Evolutionary conservation across 306 rosid genomes (phyloP).

Genomic region (Argentina anserina): DNA sequence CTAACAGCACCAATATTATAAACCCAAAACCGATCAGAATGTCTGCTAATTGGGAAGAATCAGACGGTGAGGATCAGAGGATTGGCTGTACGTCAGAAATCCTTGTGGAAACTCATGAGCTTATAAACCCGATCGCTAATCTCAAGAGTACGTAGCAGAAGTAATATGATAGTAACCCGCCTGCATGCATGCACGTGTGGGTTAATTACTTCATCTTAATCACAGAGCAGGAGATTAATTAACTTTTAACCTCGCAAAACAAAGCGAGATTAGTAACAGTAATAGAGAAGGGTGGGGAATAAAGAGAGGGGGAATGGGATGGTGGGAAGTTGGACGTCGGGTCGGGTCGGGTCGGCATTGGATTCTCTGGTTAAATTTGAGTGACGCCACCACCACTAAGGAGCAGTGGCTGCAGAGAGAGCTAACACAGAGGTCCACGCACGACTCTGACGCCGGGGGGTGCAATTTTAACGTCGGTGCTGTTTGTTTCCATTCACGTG

Average conservation of each 20-base stretch:
- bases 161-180: neutral
- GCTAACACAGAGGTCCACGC: neutral
- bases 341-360: conserved; percentile 20
- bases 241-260: neutral
- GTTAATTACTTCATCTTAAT: neutral
- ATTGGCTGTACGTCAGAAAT: conserved; percentile 7
- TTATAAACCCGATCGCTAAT: neutral
- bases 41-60: conserved; percentile 18
- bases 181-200: conserved; percentile 7
- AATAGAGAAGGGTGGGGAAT: neutral
- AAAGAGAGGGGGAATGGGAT: neutral
- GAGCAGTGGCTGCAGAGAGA: neutral
- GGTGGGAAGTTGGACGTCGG: conserved; percentile 8
- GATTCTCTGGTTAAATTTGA: conserved; percentile 36
- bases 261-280: neutral
- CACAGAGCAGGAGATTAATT: neutral
- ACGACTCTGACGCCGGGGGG: neutral
- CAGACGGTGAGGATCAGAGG: conserved; percentile 19
- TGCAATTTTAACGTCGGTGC: neutral
- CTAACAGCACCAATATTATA: neutral
- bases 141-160: neutral
- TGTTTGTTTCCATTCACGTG: neutral
- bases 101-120: neutral
- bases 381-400: conserved; percentile 3
- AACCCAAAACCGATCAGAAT: conserved; percentile 13